Base-by-base conservation (phyloP, 1,139 yeast species). In the Torulaspora pretoriensis region DNA sequence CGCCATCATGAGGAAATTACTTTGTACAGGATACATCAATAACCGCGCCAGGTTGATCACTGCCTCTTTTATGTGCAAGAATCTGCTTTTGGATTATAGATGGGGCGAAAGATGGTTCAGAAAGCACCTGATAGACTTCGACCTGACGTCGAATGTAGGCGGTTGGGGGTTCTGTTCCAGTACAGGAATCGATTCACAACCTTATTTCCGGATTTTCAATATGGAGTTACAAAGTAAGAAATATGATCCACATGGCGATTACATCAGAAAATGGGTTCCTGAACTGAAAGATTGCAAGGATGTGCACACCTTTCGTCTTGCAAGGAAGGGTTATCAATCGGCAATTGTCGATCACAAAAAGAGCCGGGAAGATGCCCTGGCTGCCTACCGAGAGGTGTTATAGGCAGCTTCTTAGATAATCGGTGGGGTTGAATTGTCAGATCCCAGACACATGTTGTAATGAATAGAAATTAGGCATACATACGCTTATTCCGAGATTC, bases 91-190 rank as follows among this genome's bases (percentile, higher is more conserved):
- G 24, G 82, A 78, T 55, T 78, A 80, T 78, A 68, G 81, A 40
- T 65, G 70, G 54, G 83, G 83, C 1, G 80, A 77, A 53, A 62
- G 67, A 23, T 77, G 71, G 64, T 78, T 78, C 55, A 67, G 73
- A 57, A 68, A 68, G 48, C 69, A 69, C 46, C 63, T 78, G 37
- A 60, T 76, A 2, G 83, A 78, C 56, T 74, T 74, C 16, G 83
- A 78, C 55, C 69, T 75, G 52, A 70, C 77, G 24, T 74, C 78
- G 39, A 78, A 78, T 55, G 70, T 72, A 42, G 80, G 78, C 3
- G 82, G 82, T 1, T 78, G 82, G 83, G 78, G 78, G 1, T 75
- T 75, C 57, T 64, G 74, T 41, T 69, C 78, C 2, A 69, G 77
- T 45, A 72, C 74, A 2, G 79, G 80, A 0, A 71, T 73, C 12